These are phyloP conservation scores for Ammopiptanthus mongolicus DNA, from an alignment of 306 rosid genomes.

Conservation along the genomic window DNA sequence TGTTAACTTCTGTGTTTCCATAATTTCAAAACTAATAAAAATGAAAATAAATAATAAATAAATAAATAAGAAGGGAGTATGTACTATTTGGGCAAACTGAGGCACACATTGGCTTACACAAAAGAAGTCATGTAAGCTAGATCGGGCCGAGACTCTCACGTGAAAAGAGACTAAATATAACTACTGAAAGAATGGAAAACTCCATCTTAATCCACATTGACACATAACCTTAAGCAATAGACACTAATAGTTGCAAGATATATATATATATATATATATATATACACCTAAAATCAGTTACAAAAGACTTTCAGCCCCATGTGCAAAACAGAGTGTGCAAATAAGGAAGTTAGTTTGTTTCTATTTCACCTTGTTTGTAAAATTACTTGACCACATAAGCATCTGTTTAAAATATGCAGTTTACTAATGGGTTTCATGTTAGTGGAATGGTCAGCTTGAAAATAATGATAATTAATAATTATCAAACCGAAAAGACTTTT, in stretches of 20 bases:
- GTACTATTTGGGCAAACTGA: background rate
- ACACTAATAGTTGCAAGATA: background rate
- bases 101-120: background rate
- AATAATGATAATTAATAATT: background rate
- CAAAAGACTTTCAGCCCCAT: background rate
- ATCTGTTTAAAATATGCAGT: background rate
- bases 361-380: background rate
- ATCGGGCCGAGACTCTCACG: background rate
- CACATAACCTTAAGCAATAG: background rate
- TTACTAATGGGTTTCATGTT: background rate
- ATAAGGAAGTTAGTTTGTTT: background rate
- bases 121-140: conserved; percentile 2
- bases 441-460: background rate
- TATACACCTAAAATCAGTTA: background rate
- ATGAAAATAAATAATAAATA: background rate
- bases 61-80: background rate
- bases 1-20: background rate
- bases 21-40: background rate
- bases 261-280: background rate
- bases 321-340: background rate
- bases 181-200: background rate
- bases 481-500: too few relatives aligned
- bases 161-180: background rate
- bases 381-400: background rate
- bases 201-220: background rate